Base-by-base conservation (phyloP, 2,329 filamentous ascomycete genomes). In the Fusarium incarnatum region DNA sequence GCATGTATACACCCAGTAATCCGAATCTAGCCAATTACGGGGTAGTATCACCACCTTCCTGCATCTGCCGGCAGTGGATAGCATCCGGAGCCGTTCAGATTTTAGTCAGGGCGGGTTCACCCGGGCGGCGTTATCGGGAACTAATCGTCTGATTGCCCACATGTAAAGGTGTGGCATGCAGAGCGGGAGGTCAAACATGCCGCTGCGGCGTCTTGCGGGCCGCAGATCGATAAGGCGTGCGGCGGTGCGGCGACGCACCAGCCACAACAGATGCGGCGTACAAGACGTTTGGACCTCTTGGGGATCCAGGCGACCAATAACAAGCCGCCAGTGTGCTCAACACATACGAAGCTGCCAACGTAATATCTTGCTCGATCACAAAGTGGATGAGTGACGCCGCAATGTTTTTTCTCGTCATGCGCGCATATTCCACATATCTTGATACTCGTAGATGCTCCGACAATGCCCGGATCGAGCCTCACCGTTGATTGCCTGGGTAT, bases 181-280 rank as follows among this genome's bases (percentile, higher is more conserved):
- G n/a, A 8, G 23, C 9, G 25, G n/a, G 5, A 15, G 16, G 20
- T 20, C 5, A 23, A 12, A 20, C 20, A 41, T 25, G 66, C 66
- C 54, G 49, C 60, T 45, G 65, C 65, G 65, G 66, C 53, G 13
- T 42, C 3, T 4, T 47, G 54, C 66, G 66, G 66, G 23, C 66
- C 66, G 65, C 66, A 66, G 22, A 20, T 37, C 11, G 47, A 53
- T 41, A 41, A 44, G 34, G 6, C 27, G 6, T 18, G 49, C 50
- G 53, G 30, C 60, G 10, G 27, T 34, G 60, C 54, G 60, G 66
- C 65, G 12, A 22, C 25, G 13, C 32, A 48, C n/a, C n/a, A 56
- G 44, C 25, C 44, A 47, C 32, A 52, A 16, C 18, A 20, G 2
- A 20, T 27, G 22, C 22, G 34, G 18, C 34, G 34, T 12, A n/a